phyloP scores from a whole-genome alignment of 306 rosid species.

The Vicia sativa region DNA sequence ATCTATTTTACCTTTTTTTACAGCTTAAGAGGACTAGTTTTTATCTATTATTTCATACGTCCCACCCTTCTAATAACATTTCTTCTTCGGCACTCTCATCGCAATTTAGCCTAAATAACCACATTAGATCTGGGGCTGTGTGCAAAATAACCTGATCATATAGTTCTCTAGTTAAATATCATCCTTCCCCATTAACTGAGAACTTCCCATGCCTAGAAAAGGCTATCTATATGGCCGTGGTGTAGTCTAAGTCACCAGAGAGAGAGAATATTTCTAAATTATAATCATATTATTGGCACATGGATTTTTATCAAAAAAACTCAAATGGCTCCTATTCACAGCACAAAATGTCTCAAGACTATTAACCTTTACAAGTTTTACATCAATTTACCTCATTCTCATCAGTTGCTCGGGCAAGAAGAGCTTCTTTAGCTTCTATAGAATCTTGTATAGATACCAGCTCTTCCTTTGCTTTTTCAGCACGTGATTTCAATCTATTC shows the following conservation, averaged over 20 bases:
- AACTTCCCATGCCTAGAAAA: neutral
- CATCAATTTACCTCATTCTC: conserved; percentile 80
- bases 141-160: conserved; percentile 16
- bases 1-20: neutral
- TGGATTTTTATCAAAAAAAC: conserved; percentile 13
- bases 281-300: neutral
- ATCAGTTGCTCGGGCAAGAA: conserved; percentile 81
- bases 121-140: conserved; percentile 11
- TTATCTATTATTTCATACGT: neutral
- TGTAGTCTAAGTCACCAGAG: neutral
- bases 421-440: conserved; percentile 95
- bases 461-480: conserved; percentile 82
- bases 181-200: conserved; percentile 15
- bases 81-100: conserved; percentile 6
- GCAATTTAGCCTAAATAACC: conserved; percentile 1
- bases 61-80: conserved; percentile 7
- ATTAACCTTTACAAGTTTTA: conserved; percentile 5
- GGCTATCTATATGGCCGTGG: conserved; percentile 18
- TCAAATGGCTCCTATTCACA: neutral
- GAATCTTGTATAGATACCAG: conserved; percentile 69
- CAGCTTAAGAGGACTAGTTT: neutral
- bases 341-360: conserved; percentile 8
- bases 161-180: conserved; percentile 18
- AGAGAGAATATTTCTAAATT: conserved; percentile 15
- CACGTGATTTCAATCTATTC: conserved; percentile 77